Conservation (phyloP, 1,139 yeast genomes). For the Meyerozyma smithsonii region DNA sequence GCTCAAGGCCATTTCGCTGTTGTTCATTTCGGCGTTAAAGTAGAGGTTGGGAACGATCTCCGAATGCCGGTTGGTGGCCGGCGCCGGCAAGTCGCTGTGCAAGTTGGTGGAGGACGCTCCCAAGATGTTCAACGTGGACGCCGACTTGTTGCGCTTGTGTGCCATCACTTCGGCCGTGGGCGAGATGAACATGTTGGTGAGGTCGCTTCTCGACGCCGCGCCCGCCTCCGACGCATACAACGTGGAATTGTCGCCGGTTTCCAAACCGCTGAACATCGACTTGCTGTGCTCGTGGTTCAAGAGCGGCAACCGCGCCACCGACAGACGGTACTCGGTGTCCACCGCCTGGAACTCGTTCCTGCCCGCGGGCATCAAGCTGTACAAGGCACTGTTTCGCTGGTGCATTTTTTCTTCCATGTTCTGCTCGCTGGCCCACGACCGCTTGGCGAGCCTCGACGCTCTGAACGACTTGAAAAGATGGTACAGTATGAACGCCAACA, state of each 20-base stretch:
- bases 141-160: conserved; percentile 30
- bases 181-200: conserved; percentile 60
- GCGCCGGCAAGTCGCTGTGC: conserved; percentile 13
- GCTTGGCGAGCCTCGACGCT: conserved; percentile 3
- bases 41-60: conserved; percentile 31
- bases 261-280: conserved; percentile 16
- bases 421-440: conserved; percentile 26
- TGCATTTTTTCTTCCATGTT: conserved; percentile 33
- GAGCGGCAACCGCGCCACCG: conserved; percentile 35
- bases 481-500: conserved; percentile 33
- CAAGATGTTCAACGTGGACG: conserved; percentile 20
- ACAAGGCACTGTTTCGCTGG: conserved; percentile 31
- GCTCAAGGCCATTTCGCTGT: conserved; percentile 29
- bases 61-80: conserved; percentile 29
- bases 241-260: conserved; percentile 36
- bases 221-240: conserved; percentile 33
- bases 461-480: not conserved
- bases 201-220: conserved; percentile 34
- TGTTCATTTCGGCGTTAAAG: conserved; percentile 29
- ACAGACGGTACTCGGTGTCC: conserved; percentile 19
- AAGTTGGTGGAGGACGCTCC: conserved; percentile 23
- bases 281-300: conserved; percentile 22
- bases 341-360: conserved; percentile 15
- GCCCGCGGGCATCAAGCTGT: conserved; percentile 16
- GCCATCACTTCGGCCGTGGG: conserved; percentile 76